Conservation (phyloP, 2,329 filamentous ascomycete species). For the Scedosporium apiospermum region DNA sequence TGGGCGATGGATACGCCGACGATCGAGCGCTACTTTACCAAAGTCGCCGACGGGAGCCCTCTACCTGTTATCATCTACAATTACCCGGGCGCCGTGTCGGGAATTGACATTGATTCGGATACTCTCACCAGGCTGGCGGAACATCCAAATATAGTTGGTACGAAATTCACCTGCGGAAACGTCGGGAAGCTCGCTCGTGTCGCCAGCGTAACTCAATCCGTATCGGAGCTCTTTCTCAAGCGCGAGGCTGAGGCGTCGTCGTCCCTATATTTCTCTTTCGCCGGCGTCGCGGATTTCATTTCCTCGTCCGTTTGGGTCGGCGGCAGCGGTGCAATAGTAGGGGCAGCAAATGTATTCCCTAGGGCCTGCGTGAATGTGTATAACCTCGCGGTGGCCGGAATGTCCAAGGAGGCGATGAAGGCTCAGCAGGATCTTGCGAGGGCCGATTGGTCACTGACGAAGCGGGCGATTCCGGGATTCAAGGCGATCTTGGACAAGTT, state of each 20-base stretch:
- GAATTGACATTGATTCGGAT: constrained; percentile 15
- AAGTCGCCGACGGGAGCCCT: constrained; percentile 11
- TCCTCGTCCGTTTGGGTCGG: constrained; percentile 9
- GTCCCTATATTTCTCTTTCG: constrained; percentile 11
- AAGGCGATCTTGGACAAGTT: constrained; percentile 20
- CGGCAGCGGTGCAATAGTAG: constrained; percentile 12
- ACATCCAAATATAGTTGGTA: constrained; percentile 52
- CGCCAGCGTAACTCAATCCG: constrained; percentile 26
- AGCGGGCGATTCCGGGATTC: constrained; percentile 14
- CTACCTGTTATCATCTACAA: constrained; percentile 16
- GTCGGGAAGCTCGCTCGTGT: constrained; percentile 47
- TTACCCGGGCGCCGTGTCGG: constrained; percentile 13
- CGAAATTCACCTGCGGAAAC: constrained; percentile 42
- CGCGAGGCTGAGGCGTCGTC: neutral
- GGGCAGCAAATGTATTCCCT: constrained; percentile 13
- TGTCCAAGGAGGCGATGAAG: constrained; percentile 9
- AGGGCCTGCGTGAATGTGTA: constrained; percentile 14
- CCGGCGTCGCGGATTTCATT: constrained; percentile 13
- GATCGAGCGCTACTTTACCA: constrained; percentile 9
- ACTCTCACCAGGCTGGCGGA: constrained; percentile 32
- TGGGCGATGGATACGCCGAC: constrained; percentile 11
- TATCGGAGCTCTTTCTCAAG: constrained; percentile 6
- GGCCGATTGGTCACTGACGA: constrained; percentile 15
- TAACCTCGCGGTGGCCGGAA: constrained; percentile 11
- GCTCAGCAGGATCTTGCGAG: constrained; percentile 12